Conservation (phyloP, 2,329 filamentous ascomycete species). For the Dactylellina leptospora region DNA sequence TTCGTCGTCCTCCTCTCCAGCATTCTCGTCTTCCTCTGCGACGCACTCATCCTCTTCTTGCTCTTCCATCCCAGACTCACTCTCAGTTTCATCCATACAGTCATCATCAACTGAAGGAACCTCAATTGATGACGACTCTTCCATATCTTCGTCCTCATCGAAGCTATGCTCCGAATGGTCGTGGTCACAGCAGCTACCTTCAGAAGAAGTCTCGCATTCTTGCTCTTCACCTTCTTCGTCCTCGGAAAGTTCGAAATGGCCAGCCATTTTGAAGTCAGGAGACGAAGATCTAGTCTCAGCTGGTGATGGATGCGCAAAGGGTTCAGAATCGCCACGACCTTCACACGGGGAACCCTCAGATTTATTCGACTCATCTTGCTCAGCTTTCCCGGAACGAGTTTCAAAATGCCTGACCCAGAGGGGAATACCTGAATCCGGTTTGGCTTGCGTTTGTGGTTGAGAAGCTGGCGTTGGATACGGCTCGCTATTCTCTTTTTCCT, state of each 20-base stretch:
- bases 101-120: slow-evolving; percentile 37
- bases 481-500: slow-evolving; percentile 5
- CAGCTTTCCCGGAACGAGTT: not conserved
- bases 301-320: slow-evolving; percentile 3
- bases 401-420: slow-evolving; percentile 43
- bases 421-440: slow-evolving; percentile 20
- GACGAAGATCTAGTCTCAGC: slow-evolving; percentile 32
- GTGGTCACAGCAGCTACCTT: not conserved
- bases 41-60: not conserved
- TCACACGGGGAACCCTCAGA: slow-evolving; percentile 13
- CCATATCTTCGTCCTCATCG: slow-evolving; percentile 52
- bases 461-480: slow-evolving; percentile 15
- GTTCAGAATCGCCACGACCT: slow-evolving; percentile 1
- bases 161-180: slow-evolving; percentile 24
- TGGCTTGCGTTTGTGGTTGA: not conserved
- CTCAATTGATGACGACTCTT: slow-evolving; percentile 27
- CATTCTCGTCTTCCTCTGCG: slow-evolving; percentile 35
- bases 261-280: slow-evolving; percentile 27
- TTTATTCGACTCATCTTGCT: not conserved
- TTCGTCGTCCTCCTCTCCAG: not conserved
- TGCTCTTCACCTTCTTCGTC: slow-evolving; percentile 17
- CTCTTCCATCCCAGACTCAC: slow-evolving; percentile 33
- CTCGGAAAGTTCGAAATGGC: slow-evolving; percentile 21
- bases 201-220: slow-evolving; percentile 1
- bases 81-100: slow-evolving; percentile 37